These are phyloP conservation scores for Xerocomus brunneocitrinus DNA, from an alignment of 768 basidiomycete species.

Conservation along the genomic window DNA sequence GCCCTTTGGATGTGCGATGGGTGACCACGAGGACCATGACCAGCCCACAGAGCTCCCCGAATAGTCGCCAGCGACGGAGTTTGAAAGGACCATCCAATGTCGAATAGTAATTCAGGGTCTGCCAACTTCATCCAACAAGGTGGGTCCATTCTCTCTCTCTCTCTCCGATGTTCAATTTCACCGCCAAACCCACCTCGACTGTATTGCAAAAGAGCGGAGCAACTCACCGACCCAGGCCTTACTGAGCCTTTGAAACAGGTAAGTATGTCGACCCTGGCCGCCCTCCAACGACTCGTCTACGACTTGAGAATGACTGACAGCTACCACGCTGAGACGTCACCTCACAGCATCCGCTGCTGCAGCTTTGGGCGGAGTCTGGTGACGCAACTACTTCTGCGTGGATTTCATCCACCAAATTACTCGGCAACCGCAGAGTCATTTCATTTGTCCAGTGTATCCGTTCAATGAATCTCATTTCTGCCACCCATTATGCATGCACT, in stretches of 20 bases:
- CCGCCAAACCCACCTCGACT: no score
- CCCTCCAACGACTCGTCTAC: background rate
- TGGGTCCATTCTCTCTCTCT: background rate
- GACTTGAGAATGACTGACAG: background rate
- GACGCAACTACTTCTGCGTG: constrained; percentile 15
- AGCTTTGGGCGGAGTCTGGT: background rate
- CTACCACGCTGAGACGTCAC: background rate
- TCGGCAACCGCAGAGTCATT: constrained; percentile 22
- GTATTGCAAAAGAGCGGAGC: background rate
- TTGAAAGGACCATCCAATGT: no score
- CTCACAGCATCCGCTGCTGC: constrained; percentile 7
- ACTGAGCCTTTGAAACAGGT: background rate
- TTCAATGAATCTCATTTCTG: constrained; percentile 27
- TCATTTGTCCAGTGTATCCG: constrained; percentile 23
- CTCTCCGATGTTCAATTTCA: background rate
- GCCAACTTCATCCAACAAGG: background rate
- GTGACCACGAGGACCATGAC: background rate
- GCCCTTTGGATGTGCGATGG: no score
- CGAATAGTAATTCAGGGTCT: no score
- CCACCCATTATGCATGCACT: constrained; percentile 27
- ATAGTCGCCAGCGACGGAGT: no score
- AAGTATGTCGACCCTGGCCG: background rate
- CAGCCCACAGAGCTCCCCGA: no score
- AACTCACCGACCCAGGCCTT: no score
- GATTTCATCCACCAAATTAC: constrained; percentile 22